Conservation (phyloP, 345 rosid species). For the Jatropha curcas region DNA sequence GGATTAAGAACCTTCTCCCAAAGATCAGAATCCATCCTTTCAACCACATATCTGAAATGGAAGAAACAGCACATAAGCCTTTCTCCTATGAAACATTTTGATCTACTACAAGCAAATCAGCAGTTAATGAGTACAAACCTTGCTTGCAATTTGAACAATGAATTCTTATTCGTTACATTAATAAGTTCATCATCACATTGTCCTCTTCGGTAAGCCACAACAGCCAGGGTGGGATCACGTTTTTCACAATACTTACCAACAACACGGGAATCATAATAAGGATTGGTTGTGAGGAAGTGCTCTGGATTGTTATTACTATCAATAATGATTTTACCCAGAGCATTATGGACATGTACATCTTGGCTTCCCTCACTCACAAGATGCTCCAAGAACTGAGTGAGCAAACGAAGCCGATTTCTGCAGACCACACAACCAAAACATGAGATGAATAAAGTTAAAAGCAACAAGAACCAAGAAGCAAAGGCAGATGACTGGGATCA, state of each 20-base stretch:
- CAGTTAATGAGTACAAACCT: constrained; percentile 51
- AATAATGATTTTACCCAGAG: constrained; percentile 96
- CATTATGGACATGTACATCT: constrained; percentile 99
- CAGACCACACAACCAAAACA: constrained; percentile 25
- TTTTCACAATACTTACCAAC: constrained; percentile 99
- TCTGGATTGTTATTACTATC: constrained; percentile 99
- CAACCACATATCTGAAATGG: constrained; percentile 85
- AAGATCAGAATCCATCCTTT: constrained; percentile 97
- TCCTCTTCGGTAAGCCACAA: constrained; percentile 95
- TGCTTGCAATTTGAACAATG: constrained; percentile 95
- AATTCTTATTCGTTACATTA: constrained; percentile 94
- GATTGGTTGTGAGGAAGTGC: constrained; percentile 96
- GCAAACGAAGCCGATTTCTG: constrained; percentile 99
- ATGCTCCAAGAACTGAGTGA: constrained; percentile 99
- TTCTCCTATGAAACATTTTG: not conserved
- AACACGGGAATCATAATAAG: constrained; percentile 95
- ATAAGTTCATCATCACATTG: constrained; percentile 97
- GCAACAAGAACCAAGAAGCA: not conserved
- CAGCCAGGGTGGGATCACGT: constrained; percentile 99
- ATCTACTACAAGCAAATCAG: constrained; percentile 1
- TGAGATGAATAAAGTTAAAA: constrained; percentile 21
- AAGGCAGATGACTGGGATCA: constrained; percentile 9
- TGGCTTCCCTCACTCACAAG: constrained; percentile 99
- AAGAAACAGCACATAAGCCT: constrained; percentile 27
- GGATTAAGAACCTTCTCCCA: constrained; percentile 97